A percentile compares a stretch with the other conserved stretches of the same genome.
Conservation (phyloP, 805 yeast genomes). For the Cyberlindnera subsufficiens region DNA sequence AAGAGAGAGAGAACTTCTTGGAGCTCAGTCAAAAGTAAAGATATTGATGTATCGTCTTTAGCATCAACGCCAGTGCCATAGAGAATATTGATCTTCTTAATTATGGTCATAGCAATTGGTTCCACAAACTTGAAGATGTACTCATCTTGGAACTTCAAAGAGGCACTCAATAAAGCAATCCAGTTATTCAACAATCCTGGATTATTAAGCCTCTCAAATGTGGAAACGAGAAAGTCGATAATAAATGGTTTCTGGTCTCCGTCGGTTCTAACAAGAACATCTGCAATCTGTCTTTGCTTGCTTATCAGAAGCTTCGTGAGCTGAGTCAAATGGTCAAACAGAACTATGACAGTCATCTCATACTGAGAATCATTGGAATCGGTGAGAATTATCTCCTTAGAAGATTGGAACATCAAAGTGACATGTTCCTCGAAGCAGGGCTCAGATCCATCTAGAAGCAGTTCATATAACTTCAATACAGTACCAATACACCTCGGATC, state of each 20-base stretch:
- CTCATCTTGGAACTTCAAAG: constrained; percentile 22
- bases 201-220: constrained; percentile 17
- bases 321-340: constrained; percentile 20
- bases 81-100: constrained; percentile 16
- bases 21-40: constrained; percentile 47
- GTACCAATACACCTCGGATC: constrained; percentile 35
- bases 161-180: constrained; percentile 15
- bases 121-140: constrained; percentile 20
- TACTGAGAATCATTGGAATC: constrained; percentile 9
- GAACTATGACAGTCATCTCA: constrained; percentile 17
- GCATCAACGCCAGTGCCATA: constrained; percentile 12
- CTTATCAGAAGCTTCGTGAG: constrained; percentile 14
- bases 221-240: constrained; percentile 18
- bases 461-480: constrained; percentile 38
- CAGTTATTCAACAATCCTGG: constrained; percentile 18
- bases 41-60: constrained; percentile 39
- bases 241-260: constrained; percentile 13
- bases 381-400: constrained; percentile 20
- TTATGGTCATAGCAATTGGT: constrained; percentile 16
- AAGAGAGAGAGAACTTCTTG: constrained; percentile 52
- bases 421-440: constrained; percentile 41
- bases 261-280: constrained; percentile 11
- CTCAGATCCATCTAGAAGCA: constrained; percentile 54
- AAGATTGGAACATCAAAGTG: constrained; percentile 32
- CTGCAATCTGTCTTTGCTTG: constrained; percentile 13